Base-by-base conservation (phyloP, 2,329 filamentous ascomycete genomes). In the Ophiostoma pallidulum region DNA sequence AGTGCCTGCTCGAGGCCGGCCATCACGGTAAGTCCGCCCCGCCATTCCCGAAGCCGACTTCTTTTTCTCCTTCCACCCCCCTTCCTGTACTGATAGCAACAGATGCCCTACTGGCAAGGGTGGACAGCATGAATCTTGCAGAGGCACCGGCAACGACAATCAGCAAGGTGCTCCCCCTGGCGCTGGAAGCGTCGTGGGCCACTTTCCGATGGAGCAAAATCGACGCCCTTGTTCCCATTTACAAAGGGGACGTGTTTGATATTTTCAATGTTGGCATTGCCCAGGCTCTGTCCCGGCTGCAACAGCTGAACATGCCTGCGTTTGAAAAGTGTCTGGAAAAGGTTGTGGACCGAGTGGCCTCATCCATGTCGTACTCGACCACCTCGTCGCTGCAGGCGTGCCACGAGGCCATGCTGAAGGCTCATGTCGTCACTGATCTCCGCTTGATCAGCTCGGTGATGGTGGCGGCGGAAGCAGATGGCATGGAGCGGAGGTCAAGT, bases 1-100 rank as follows among this genome's bases (percentile, higher is more conserved):
- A 82, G 26, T 97, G 92, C 58, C 72, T 98, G 9, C 90, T 89
- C 60, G 89, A 96, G 62, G 94, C 90, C n/a, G 92, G 91, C 0
- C 92, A 97, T 62, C 84, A 96, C 65, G 86, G 86, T 90, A 69
- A 64, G 71, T 62, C 39, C n/a, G n/a, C n/a, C n/a, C n/a, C n/a
- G n/a, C n/a, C n/a, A n/a, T n/a, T n/a, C n/a, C n/a, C n/a, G n/a
- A n/a, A n/a, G n/a, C n/a, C n/a, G n/a, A n/a, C n/a, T n/a, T n/a
- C n/a, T n/a, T n/a, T n/a, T n/a, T n/a, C n/a, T n/a, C n/a, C n/a
- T n/a, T n/a, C n/a, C n/a, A n/a, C n/a, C n/a, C n/a, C n/a, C n/a
- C n/a, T n/a, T n/a, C n/a, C n/a, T n/a, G n/a, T 2, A 12, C 57
- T 61, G 56, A 60, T 55, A 57, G 31, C 55, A 14, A 19, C 10